Evolutionary conservation across 1,139 yeast genomes (phyloP).

Genomic region (Petasospora fabianii): DNA sequence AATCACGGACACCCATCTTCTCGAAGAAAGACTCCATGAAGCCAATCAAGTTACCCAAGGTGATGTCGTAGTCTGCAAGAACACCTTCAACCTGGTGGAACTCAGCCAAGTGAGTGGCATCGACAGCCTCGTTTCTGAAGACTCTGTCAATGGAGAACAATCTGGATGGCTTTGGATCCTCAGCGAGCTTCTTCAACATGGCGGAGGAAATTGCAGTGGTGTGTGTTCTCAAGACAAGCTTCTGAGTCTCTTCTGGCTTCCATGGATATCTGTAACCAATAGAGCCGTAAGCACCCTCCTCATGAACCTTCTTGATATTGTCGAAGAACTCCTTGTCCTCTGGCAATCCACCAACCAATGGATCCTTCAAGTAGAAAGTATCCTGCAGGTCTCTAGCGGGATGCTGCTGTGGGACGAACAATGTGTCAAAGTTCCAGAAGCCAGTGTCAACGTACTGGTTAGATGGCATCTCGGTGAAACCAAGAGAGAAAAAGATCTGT

Average conservation of each 20-base stretch:
- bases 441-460: conserved; percentile 97
- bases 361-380: conserved; percentile 95
- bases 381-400: conserved; percentile 99
- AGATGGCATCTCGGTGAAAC: conserved; percentile 98
- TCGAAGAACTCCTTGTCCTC: conserved; percentile 75
- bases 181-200: conserved; percentile 83
- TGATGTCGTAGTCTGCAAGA: conserved; percentile 90
- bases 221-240: conserved; percentile 93
- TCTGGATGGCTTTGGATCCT: conserved; percentile 87
- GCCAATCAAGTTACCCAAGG: conserved; percentile 94
- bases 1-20: conserved; percentile 93
- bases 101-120: conserved; percentile 99
- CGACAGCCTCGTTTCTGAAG: conserved; percentile 99
- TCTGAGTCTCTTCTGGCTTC: conserved; percentile 85
- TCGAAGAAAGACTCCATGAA: conserved; percentile 97
- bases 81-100: conserved; percentile 99
- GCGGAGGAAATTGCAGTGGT: conserved; percentile 91
- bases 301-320: conserved; percentile 78
- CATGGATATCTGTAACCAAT: conserved; percentile 98
- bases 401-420: conserved; percentile 97
- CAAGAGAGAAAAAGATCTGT: conserved; percentile 95
- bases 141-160: conserved; percentile 96
- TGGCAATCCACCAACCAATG: conserved; percentile 73
- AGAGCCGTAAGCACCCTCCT: conserved; percentile 88
- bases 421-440: conserved; percentile 97